Evolutionary conservation across 2,329 filamentous ascomycete species (phyloP).

Genomic region (Fusarium palustre): DNA sequence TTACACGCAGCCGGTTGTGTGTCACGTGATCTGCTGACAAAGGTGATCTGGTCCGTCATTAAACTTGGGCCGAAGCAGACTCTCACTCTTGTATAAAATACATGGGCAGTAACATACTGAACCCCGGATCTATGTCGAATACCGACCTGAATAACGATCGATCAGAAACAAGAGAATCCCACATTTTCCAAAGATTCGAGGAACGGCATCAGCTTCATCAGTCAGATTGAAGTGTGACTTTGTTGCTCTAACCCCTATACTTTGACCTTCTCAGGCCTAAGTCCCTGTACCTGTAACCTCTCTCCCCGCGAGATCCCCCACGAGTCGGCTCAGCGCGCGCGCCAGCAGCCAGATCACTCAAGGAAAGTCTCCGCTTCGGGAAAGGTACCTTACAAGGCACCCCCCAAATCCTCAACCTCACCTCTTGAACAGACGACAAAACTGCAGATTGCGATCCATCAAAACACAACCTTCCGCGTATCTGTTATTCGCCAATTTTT

Average conservation of each 20-base stretch:
- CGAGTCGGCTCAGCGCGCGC: constrained; percentile 38
- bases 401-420: constrained; percentile 67
- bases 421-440: constrained; percentile 65
- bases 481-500: constrained; percentile 53
- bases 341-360: constrained; percentile 41
- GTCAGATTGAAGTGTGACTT: constrained; percentile 5
- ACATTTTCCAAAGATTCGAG: neutral
- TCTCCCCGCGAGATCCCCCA: constrained; percentile 32
- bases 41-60: constrained; percentile 2
- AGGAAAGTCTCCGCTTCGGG: constrained; percentile 56
- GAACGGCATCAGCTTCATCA: neutral
- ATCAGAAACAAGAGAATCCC: constrained; percentile 1
- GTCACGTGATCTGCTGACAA: constrained; percentile 39
- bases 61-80: constrained; percentile 25
- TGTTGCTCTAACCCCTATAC: constrained; percentile 14
- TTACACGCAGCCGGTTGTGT: neutral
- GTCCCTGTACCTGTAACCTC: constrained; percentile 42
- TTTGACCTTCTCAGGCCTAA: constrained; percentile 32
- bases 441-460: constrained; percentile 64
- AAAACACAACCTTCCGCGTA: constrained; percentile 59
- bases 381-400: constrained; percentile 52
- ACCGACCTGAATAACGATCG: neutral
- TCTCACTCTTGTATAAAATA: constrained; percentile 40
- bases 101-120: constrained; percentile 28
- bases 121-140: constrained; percentile 13